phyloP scores from a whole-genome alignment of 2,329 filamentous ascomycete species.

The Diplodia mutila region DNA sequence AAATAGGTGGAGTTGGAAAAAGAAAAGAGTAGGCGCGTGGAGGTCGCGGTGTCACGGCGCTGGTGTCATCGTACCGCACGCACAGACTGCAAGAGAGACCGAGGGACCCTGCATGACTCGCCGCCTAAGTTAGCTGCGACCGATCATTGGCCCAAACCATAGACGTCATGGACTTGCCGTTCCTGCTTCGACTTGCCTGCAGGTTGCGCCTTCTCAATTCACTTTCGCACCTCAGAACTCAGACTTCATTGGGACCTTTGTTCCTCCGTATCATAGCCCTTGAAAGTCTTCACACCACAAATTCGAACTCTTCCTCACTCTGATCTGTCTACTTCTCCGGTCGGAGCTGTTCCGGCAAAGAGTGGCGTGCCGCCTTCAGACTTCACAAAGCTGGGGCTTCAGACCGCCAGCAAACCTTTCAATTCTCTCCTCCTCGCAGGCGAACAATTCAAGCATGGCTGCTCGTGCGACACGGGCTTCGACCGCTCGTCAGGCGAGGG shows the following conservation, averaged over 20 bases:
- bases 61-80: not conserved
- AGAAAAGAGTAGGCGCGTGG: not conserved
- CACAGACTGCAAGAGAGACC: slow-evolving; percentile 3
- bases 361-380: not conserved
- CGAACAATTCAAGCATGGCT: slow-evolving; percentile 32
- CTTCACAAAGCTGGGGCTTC: not conserved
- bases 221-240: not conserved
- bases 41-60: slow-evolving; percentile 5
- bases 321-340: not conserved
- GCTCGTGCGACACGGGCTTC: slow-evolving; percentile 38
- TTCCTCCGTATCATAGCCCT: not conserved
- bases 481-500: slow-evolving; percentile 29
- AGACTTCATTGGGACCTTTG: not conserved
- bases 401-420: not conserved
- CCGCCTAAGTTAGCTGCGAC: not conserved
- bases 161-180: slow-evolving; percentile 20
- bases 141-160: slow-evolving; percentile 19
- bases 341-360: slow-evolving; percentile 9
- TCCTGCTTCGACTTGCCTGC: not conserved
- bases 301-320: not conserved
- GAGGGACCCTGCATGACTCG: slow-evolving; percentile 24
- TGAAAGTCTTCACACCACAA: not conserved
- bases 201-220: not conserved
- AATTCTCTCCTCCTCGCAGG: not conserved
- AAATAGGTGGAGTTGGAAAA: not conserved